Conservation (phyloP, 2,329 filamentous ascomycete species). For the Fusarium brevicatenulatum region DNA sequence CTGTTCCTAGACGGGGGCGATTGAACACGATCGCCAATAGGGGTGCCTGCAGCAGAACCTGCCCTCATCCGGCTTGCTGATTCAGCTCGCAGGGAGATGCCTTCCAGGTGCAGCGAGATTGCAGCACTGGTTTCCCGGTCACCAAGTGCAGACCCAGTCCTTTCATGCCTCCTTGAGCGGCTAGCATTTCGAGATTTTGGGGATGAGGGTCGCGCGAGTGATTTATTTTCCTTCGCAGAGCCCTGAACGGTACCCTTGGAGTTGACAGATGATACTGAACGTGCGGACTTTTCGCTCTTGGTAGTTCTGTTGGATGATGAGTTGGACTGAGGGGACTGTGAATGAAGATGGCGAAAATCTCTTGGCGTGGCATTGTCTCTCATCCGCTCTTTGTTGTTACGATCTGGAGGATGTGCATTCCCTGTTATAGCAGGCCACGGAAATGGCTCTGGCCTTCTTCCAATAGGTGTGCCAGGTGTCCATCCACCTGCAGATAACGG, state of each 20-base stretch:
- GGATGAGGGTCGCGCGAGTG: constrained; percentile 41
- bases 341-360: neutral
- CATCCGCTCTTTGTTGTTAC: neutral
- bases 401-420: neutral
- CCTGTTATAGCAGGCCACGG: constrained; percentile 32
- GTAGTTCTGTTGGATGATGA: constrained; percentile 10
- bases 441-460: constrained; percentile 34
- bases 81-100: constrained; percentile 40
- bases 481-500: constrained; percentile 14
- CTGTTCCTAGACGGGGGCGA: neutral
- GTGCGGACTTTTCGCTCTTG: neutral
- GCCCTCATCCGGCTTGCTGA: constrained; percentile 20
- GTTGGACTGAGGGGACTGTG: constrained; percentile 11
- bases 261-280: neutral
- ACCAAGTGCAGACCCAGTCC: constrained; percentile 35
- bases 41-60: neutral
- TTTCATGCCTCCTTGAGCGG: constrained; percentile 36
- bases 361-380: neutral
- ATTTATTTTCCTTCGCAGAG: neutral
- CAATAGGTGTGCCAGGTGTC: constrained; percentile 27
- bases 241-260: neutral
- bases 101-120: constrained; percentile 39
- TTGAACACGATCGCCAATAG: neutral
- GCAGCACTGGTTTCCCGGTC: neutral
- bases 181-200: constrained; percentile 53